These are phyloP conservation scores for Alliaria petiolata DNA, from an alignment of 345 rosid species.

Conservation along the genomic window DNA sequence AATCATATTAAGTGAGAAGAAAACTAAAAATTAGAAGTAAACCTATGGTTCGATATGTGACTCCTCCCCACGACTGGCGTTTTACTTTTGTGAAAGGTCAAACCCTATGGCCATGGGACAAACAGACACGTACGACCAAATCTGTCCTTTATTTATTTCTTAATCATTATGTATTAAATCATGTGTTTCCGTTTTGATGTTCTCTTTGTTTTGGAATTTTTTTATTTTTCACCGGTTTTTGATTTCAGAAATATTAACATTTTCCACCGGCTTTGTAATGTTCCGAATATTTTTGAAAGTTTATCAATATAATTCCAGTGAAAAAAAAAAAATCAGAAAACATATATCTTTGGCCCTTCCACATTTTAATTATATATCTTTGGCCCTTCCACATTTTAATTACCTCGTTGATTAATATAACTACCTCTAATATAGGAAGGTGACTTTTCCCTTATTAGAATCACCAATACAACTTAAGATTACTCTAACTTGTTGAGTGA, in stretches of 20 bases:
- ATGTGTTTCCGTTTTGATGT: too few species aligned
- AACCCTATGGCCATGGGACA: slow-evolving; percentile 31
- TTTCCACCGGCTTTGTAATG: too few species aligned
- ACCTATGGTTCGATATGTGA: background rate
- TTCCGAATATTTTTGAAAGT: too few species aligned
- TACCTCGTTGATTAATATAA: background rate
- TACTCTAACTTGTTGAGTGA: background rate
- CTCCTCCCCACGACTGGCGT: slow-evolving; percentile 28
- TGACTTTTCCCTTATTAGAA: background rate
- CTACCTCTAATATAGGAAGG: background rate
- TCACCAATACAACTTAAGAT: background rate
- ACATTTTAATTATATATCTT: background rate
- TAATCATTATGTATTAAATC: too few species aligned
- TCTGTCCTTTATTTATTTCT: slow-evolving; percentile 13
- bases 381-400: background rate
- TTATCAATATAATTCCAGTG: too few species aligned
- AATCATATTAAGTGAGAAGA: background rate
- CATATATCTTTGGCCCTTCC: background rate
- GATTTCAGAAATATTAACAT: too few species aligned
- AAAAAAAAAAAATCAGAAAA: too few species aligned
- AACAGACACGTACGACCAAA: slow-evolving; percentile 19
- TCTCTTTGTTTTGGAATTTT: too few species aligned
- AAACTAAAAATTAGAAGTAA: background rate
- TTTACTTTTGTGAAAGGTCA: slow-evolving; percentile 33
- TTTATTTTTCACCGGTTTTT: too few species aligned